Evolutionary conservation across 164 flowering plant genomes (phyloP), one percentile per base, ranked within the genome.

Genomic region (Vitis rupestris): DNA sequence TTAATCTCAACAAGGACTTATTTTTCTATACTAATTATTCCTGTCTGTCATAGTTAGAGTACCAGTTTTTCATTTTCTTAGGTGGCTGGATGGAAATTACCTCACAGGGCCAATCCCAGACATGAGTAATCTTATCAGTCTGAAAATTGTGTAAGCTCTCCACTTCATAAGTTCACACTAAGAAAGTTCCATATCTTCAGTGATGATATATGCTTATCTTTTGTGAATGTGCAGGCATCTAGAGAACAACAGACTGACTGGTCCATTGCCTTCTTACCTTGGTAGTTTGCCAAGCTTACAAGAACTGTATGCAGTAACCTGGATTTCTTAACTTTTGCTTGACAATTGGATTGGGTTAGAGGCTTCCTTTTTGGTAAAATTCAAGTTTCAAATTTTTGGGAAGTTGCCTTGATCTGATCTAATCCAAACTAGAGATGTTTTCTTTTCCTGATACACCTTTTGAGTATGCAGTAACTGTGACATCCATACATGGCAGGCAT

Each of bases 31-130:
- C 1, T 8, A 9, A 15, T 13, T 17, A 13, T 10, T 37, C 57
- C 49, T 50, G 50, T 48, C 59, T 10, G 9, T 30, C 61, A 9
- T 23, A 30, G 61, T 62, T 51, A 14, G 9, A 49, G 5, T 49
- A 12, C 29, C 8, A 9, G 58, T 3, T 12, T 78, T 72, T 67
- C 70, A 44, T 47, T 67, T 60, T 54, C 63, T 65, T 70, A 92
- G 99, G 86, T 88, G 98, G 98, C 69, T 94, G 67, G 86, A 87
- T 74, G 84, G 87, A 10, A 92, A 88, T 79, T 85, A 72, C 63
- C 76, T 95, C 44, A 79, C 81, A 55, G 98, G 99, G 14, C 65
- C 79, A 17, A 80, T 92, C 51, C 99, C 99, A 23, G 98, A 92
- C 76, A 75, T 92, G 74, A 92, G 90, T 72, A 83, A 77, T 69